These are phyloP conservation scores for Capsella rubella DNA, from an alignment of 441 rosid genomes.

Conservation along the genomic window DNA sequence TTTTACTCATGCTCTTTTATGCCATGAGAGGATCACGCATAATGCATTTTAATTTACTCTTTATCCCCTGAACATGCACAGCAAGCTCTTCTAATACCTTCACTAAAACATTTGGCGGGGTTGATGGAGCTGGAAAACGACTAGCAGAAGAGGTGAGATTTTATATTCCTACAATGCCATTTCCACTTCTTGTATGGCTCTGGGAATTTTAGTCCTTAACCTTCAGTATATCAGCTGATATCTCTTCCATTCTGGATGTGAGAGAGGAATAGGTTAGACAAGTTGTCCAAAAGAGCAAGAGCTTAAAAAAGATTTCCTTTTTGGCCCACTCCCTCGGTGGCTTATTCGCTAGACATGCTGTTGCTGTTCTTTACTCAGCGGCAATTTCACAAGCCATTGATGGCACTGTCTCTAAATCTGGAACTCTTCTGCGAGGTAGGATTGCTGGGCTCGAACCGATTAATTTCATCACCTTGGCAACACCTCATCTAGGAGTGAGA, in stretches of 20 bases:
- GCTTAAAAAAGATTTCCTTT: constrained; percentile 85
- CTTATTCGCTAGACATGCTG: constrained; percentile 88
- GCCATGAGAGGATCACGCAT: background rate
- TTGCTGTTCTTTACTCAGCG: constrained; percentile 69
- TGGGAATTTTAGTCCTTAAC: background rate
- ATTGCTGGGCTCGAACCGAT: constrained; percentile 91
- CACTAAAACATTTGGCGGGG: constrained; percentile 80
- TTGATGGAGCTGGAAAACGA: constrained; percentile 92
- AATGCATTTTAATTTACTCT: constrained; percentile 3
- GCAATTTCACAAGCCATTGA: constrained; percentile 38
- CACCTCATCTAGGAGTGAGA: constrained; percentile 97
- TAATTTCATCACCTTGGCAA: constrained; percentile 92
- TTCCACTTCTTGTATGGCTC: constrained; percentile 5
- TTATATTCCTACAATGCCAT: constrained; percentile 28
- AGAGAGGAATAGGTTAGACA: constrained; percentile 61
- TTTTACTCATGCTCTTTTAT: background rate
- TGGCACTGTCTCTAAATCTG: constrained; percentile 41
- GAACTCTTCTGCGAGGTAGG: constrained; percentile 54
- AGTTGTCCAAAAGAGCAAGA: constrained; percentile 69
- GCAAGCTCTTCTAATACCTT: constrained; percentile 84
- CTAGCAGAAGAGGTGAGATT: constrained; percentile 86
- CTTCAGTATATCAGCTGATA: constrained; percentile 25
- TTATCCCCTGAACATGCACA: constrained; percentile 45
- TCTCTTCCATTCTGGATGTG: constrained; percentile 21
- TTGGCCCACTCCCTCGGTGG: constrained; percentile 99